Conservation (phyloP, 352 stramenopile genomes). For the Pythium folliculosum region DNA sequence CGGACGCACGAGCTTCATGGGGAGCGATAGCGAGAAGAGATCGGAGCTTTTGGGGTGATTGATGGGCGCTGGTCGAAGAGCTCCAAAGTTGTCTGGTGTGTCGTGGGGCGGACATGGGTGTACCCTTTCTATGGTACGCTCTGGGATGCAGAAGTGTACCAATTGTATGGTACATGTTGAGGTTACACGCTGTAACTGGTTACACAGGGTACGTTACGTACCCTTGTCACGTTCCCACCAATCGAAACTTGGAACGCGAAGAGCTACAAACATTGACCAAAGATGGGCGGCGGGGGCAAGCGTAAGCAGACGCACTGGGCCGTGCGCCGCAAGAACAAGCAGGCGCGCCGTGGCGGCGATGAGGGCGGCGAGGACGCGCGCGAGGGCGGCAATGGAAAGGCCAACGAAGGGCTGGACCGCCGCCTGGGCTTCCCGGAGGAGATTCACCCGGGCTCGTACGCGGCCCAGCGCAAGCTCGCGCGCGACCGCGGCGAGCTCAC, state of each 20-base stretch:
- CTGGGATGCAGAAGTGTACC: background rate
- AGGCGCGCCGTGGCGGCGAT: conserved; percentile 30
- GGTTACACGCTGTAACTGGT: background rate
- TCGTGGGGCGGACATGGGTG: background rate
- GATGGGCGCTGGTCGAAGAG: background rate
- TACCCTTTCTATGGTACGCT: background rate
- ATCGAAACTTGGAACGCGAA: conserved; percentile 5
- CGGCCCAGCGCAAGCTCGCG: conserved; percentile 39
- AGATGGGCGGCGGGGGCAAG: conserved; percentile 46
- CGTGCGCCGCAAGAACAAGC: conserved; percentile 77
- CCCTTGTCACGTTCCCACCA: conserved; percentile 2
- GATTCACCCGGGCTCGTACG: conserved; percentile 81
- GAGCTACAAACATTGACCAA: background rate
- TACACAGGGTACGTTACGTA: background rate
- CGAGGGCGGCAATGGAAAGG: conserved; percentile 21
- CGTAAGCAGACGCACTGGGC: conserved; percentile 70
- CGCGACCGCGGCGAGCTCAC: conserved; percentile 21
- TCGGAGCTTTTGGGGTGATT: background rate
- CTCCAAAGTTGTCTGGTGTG: background rate
- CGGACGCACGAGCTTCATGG: conserved; percentile 27
- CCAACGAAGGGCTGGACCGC: conserved; percentile 40
- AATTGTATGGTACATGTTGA: background rate
- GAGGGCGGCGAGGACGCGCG: conserved; percentile 2
- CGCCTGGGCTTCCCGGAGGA: conserved; percentile 57
- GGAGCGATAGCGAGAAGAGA: background rate